phyloP scores from a whole-genome alignment of 306 rosid genomes.

The Prunus dulcis region DNA sequence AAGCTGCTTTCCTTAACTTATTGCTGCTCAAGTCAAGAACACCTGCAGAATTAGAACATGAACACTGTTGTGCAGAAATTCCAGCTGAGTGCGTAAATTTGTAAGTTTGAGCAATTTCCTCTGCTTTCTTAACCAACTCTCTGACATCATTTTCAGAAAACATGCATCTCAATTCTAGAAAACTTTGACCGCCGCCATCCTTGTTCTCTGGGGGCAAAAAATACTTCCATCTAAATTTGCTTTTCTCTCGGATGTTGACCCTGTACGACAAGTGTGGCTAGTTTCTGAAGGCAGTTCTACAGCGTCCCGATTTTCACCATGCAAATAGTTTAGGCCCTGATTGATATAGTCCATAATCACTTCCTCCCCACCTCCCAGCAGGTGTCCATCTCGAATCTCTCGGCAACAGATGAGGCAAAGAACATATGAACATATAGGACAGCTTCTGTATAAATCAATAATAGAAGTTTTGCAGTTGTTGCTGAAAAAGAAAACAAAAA shows the following conservation, averaged over 20 bases:
- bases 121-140: conserved; percentile 53
- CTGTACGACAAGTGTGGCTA: conserved; percentile 9
- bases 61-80: conserved; percentile 30
- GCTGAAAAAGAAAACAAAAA: conserved; percentile 38
- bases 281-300: background rate
- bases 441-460: conserved; percentile 77
- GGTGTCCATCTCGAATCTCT: conserved; percentile 63
- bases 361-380: conserved; percentile 52
- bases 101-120: conserved; percentile 34
- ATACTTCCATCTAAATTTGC: conserved; percentile 55
- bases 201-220: conserved; percentile 48
- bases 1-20: conserved; percentile 54
- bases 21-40: conserved; percentile 14
- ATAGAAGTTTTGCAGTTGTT: conserved; percentile 81
- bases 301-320: conserved; percentile 23
- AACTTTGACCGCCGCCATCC: conserved; percentile 39
- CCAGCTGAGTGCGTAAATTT: conserved; percentile 23
- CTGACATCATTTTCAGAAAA: conserved; percentile 30
- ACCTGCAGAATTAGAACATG: conserved; percentile 32
- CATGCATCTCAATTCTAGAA: conserved; percentile 57
- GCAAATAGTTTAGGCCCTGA: conserved; percentile 44
- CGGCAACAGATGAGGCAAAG: conserved; percentile 76
- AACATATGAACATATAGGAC: conserved; percentile 60
- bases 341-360: conserved; percentile 27
- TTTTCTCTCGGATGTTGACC: conserved; percentile 49